Base-by-base conservation (phyloP, 2,329 filamentous ascomycete species). In the Bipolaris sorokiniana region DNA sequence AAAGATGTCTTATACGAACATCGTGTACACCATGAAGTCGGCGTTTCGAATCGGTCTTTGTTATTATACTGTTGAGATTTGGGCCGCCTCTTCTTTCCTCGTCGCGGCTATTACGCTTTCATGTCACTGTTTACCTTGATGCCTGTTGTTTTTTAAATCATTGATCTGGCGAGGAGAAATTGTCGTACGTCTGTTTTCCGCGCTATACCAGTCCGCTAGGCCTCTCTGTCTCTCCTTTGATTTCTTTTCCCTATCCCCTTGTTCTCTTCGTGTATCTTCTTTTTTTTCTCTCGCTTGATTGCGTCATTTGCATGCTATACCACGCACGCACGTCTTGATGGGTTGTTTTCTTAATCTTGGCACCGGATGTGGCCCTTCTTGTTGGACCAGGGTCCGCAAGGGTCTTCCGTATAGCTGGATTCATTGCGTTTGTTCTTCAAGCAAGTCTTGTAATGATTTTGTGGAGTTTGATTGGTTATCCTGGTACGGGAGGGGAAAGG, bases 131-230 rank as follows among this genome's bases (percentile, higher is more conserved):
- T 48, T 53, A 42, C 22, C 28, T 52, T 31, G 20, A 26, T 42
- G 49, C 47, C 11, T 48, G n/a, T 10, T 38, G 5, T 5, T 15
- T 37, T n/a, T 13, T 10, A 20, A 20, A 13, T 4, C 7, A 11
- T 48, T 7, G n/a, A 10, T 23, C 33, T 7, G 15, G 46, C 2
- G 15, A 13, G 20, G 15, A 28, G 26, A 54, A 28, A 36, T 33
- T 28, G 36, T 42, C 31, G 15, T 7, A 7, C 28, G 10, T 48
- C 49, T 28, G n/a, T 44, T 53, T 53, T 18, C 46, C 31, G 49
- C 49, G 54, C 44, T 38, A 48, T 56, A 56, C 54, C 54, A 56
- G 44, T 48, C 37, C 48, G 44, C 31, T 46, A 23, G 42, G 34
- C 13, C 9, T 28, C 3, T 22, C 22, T 36, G 23, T 33, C 54